Conservation (phyloP, 108 stramenopile genomes). For the Fistulifera pelliculosa region DNA sequence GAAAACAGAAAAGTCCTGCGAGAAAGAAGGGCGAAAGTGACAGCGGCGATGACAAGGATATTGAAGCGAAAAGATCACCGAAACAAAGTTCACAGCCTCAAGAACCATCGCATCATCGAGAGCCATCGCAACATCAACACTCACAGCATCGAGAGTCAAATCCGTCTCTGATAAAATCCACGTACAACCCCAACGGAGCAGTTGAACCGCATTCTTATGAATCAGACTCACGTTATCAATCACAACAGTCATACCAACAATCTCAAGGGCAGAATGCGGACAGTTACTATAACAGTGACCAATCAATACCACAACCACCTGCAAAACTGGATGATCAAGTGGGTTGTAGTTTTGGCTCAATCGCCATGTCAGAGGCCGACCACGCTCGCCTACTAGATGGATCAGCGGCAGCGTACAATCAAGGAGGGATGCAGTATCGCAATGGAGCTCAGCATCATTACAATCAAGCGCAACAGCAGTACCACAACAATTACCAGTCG, state of each 20-base stretch:
- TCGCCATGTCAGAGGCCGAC: conserved; percentile 28
- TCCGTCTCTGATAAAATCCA: neutral
- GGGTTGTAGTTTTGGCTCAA: conserved; percentile 32
- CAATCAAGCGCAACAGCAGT: too few relatives aligned
- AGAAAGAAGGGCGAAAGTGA: neutral
- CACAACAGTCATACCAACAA: neutral
- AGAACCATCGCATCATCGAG: too few relatives aligned
- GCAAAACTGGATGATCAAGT: conserved; percentile 11
- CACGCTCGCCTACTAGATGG: neutral
- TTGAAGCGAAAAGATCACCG: neutral
- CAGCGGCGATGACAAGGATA: neutral
- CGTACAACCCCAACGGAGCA: neutral
- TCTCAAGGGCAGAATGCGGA: neutral
- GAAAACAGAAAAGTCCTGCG: neutral
- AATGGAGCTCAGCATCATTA: too few relatives aligned
- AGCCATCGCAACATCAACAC: neutral
- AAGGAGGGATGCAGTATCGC: too few relatives aligned
- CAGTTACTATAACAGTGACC: neutral
- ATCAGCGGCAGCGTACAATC: too few relatives aligned
- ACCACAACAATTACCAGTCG: too few relatives aligned
- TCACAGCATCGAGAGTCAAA: neutral
- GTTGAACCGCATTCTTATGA: neutral
- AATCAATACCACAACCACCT: conserved; percentile 10
- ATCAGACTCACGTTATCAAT: neutral
- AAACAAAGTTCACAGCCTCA: too few relatives aligned